Percentiles rank a stretch among this genome's conserved stretches.
These are phyloP conservation scores for Pichia insulana DNA, from an alignment of 805 yeast species.

Conservation along the genomic window DNA sequence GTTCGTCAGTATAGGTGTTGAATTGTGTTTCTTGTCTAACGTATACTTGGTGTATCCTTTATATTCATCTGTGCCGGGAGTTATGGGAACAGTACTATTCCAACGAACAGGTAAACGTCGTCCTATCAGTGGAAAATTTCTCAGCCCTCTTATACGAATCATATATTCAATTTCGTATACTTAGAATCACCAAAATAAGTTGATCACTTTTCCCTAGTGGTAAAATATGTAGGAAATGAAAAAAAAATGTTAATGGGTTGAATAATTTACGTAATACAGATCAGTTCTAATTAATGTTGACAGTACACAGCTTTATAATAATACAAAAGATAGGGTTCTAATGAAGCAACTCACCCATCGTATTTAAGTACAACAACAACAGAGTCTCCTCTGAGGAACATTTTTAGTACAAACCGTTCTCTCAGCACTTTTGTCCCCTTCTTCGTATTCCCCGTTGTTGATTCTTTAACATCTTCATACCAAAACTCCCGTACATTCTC, in stretches of 20 bases:
- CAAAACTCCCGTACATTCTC: conserved; percentile 83
- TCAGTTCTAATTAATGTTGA: too few species aligned
- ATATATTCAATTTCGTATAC: too few species aligned
- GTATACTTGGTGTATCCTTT: conserved; percentile 22
- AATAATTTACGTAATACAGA: too few species aligned
- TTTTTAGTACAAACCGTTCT: conserved; percentile 78
- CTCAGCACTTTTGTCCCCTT: conserved; percentile 24
- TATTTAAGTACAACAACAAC: conserved; percentile 65
- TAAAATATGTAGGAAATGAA: too few species aligned
- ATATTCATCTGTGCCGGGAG: conserved; percentile 14
- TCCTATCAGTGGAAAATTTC: too few species aligned
- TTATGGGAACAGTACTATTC: conserved; percentile 1
- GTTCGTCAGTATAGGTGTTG: conserved; percentile 15
- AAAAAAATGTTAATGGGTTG: too few species aligned
- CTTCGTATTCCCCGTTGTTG: conserved; percentile 35
- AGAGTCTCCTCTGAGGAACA: conserved; percentile 93
- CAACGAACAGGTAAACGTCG: too few species aligned
- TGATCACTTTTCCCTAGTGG: too few species aligned
- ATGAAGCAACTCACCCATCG: neutral
- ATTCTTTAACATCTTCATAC: conserved; percentile 25
- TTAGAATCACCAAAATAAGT: too few species aligned
- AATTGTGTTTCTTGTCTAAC: conserved; percentile 23
- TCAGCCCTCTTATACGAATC: too few species aligned
- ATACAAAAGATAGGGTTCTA: too few species aligned
- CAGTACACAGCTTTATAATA: too few species aligned